Evolutionary conservation across 495 filamentous ascomycete genomes (phyloP).

Genomic region (Pyrenopolyporus hunteri): DNA sequence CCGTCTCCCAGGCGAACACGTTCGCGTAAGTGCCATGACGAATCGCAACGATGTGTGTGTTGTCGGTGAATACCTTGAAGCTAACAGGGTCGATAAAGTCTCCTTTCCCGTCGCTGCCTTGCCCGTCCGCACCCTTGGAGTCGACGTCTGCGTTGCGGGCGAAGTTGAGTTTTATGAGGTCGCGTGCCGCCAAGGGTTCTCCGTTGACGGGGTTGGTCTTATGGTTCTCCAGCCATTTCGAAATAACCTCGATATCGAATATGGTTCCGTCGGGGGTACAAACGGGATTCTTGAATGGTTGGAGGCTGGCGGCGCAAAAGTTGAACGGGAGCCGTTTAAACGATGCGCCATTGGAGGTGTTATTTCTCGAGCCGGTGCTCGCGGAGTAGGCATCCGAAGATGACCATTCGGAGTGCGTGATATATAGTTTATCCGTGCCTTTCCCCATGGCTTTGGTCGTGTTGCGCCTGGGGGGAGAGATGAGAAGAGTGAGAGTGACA

Average conservation of each 20-base stretch:
- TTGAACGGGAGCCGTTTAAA: slow-evolving; percentile 97
- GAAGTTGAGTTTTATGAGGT: slow-evolving; percentile 90
- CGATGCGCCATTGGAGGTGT: slow-evolving; percentile 55
- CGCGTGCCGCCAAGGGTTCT: slow-evolving; percentile 72
- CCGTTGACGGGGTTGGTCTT: slow-evolving; percentile 89
- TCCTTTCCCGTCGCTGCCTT: slow-evolving; percentile 57
- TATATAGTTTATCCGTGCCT: slow-evolving; percentile 80
- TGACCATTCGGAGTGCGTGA: slow-evolving; percentile 97
- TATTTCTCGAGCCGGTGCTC: slow-evolving; percentile 65
- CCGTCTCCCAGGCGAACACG: slow-evolving; percentile 94
- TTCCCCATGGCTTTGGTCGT: slow-evolving; percentile 48
- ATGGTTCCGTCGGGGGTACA: slow-evolving; percentile 79
- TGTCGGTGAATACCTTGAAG: slow-evolving; percentile 96
- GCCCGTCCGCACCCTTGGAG: slow-evolving; percentile 45
- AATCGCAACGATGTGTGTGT: slow-evolving; percentile 93
- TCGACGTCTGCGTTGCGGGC: slow-evolving; percentile 81
- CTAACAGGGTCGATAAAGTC: slow-evolving; percentile 97
- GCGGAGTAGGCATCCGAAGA: slow-evolving; percentile 84
- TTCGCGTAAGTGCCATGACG: slow-evolving; percentile 79
- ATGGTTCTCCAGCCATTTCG: slow-evolving; percentile 92
- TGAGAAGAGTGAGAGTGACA: neutral
- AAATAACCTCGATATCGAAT: slow-evolving; percentile 86
- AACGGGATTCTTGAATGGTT: slow-evolving; percentile 87
- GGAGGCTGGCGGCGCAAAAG: slow-evolving; percentile 94
- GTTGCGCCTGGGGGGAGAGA: slow-evolving; percentile 4